A percentile compares a stretch with the other conserved stretches of the same genome.
phyloP scores from a whole-genome alignment of 345 rosid species.

The Litchi chinensis region DNA sequence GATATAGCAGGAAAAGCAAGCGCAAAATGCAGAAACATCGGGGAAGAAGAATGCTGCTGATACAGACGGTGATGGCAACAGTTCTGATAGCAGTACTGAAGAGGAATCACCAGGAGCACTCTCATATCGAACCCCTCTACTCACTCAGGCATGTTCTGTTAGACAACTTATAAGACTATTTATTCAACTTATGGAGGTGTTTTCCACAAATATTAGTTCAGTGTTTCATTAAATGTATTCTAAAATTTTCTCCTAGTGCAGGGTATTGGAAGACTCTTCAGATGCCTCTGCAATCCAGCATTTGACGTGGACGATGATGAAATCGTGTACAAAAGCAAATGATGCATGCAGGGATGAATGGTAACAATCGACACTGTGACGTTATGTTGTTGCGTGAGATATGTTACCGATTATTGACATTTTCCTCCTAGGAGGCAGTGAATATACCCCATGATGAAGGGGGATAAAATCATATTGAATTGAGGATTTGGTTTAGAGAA shows the following conservation, averaged over 20 bases:
- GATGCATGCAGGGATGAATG: constrained; percentile 20
- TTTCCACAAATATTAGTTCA: too few species aligned
- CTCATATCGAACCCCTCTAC: constrained; percentile 79
- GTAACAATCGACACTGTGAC: neutral
- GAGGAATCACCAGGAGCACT: constrained; percentile 67
- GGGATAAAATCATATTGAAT: neutral
- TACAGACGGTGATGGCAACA: constrained; percentile 58
- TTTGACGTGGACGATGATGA: constrained; percentile 95
- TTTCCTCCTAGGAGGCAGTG: neutral
- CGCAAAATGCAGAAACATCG: constrained; percentile 51
- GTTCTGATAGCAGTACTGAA: constrained; percentile 73
- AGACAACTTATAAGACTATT: too few species aligned
- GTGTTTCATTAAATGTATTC: neutral
- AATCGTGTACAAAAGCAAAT: constrained; percentile 78
- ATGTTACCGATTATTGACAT: too few species aligned
- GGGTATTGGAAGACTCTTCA: constrained; percentile 96
- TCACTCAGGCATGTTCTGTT: constrained; percentile 64
- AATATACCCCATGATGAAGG: neutral
- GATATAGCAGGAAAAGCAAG: constrained; percentile 56
- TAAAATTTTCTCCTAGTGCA: constrained; percentile 26
- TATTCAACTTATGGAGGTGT: too few species aligned
- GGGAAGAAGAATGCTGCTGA: constrained; percentile 47
- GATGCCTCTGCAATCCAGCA: constrained; percentile 96
- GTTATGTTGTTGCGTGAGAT: too few species aligned
- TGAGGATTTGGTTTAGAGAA: neutral